phyloP scores from a whole-genome alignment of 2,329 filamentous ascomycete genomes.

The Colletotrichum sp. region DNA sequence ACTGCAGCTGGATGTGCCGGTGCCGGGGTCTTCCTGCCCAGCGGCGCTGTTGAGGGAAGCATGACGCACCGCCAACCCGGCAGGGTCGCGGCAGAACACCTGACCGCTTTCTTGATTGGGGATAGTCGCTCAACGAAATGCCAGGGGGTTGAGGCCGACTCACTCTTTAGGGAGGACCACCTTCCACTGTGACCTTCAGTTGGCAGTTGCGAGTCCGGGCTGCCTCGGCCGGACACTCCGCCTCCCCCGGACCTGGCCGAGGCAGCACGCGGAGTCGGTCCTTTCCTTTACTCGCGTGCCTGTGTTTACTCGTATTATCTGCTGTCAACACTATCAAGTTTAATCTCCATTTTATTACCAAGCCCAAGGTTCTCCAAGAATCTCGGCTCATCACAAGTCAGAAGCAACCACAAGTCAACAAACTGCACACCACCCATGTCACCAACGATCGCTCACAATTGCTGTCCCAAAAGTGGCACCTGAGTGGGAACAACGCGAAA shows the following conservation, averaged over 20 bases:
- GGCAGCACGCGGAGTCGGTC: background rate
- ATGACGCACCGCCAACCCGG: constrained; percentile 17
- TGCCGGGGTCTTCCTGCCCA: constrained; percentile 3
- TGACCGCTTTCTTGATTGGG: background rate
- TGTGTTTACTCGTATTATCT: background rate
- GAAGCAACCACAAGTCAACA: background rate
- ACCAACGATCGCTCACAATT: background rate
- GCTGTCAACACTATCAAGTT: background rate
- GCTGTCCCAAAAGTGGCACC: background rate
- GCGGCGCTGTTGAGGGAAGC: constrained; percentile 17
- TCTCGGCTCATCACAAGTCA: background rate
- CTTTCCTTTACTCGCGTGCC: background rate
- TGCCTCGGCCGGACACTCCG: constrained; percentile 19
- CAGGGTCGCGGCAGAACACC: background rate
- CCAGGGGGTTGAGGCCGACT: constrained; percentile 22
- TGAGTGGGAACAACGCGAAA: background rate
- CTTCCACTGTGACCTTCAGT: background rate
- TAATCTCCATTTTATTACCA: background rate
- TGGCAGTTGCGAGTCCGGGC: background rate
- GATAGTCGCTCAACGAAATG: constrained; percentile 23
- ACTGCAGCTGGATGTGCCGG: background rate
- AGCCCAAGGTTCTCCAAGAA: background rate
- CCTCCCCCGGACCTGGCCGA: constrained; percentile 6
- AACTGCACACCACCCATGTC: background rate
- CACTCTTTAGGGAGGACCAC: background rate